phyloP scores from a whole-genome alignment of 2,329 filamentous ascomycete species.

The Colletotrichum sidae region DNA sequence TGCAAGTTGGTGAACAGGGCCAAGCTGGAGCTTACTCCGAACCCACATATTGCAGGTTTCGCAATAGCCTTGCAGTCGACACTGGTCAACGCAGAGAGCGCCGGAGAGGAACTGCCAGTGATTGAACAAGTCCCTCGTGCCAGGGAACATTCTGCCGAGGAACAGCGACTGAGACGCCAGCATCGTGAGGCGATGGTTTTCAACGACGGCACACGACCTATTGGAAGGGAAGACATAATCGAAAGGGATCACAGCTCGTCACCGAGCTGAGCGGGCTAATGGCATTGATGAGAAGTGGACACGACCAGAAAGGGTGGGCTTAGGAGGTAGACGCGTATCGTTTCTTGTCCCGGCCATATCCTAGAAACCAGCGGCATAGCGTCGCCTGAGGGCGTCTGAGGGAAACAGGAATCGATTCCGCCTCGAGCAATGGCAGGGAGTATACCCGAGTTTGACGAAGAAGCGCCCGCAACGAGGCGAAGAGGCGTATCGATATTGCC shows the following conservation, averaged over 20 bases:
- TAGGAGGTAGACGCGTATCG: not conserved
- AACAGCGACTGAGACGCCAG: constrained; percentile 79
- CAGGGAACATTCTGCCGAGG: constrained; percentile 69
- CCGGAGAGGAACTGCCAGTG: constrained; percentile 40
- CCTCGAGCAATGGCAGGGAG: too few species aligned
- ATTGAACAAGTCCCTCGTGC: constrained; percentile 48
- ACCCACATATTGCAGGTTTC: constrained; percentile 40
- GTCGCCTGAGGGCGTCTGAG: too few species aligned
- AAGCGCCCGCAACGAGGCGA: too few species aligned
- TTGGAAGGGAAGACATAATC: constrained; percentile 83
- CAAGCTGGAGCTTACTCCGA: constrained; percentile 31
- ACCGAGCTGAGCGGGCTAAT: constrained; percentile 42
- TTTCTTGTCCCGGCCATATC: not conserved
- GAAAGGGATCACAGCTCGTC: constrained; percentile 66
- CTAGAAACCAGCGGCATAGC: too few species aligned
- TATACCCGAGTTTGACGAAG: too few species aligned
- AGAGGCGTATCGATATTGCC: too few species aligned
- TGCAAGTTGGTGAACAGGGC: constrained; percentile 58
- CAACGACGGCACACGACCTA: constrained; percentile 82
- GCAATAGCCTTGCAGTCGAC: constrained; percentile 51
- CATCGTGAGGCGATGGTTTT: constrained; percentile 91
- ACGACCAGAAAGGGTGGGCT: not conserved
- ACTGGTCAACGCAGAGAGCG: constrained; percentile 44
- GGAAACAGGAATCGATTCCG: too few species aligned
- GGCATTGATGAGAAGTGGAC: not conserved